Base-by-base conservation (phyloP, 495 filamentous ascomycete species). In the Lepraria neglecta region DNA sequence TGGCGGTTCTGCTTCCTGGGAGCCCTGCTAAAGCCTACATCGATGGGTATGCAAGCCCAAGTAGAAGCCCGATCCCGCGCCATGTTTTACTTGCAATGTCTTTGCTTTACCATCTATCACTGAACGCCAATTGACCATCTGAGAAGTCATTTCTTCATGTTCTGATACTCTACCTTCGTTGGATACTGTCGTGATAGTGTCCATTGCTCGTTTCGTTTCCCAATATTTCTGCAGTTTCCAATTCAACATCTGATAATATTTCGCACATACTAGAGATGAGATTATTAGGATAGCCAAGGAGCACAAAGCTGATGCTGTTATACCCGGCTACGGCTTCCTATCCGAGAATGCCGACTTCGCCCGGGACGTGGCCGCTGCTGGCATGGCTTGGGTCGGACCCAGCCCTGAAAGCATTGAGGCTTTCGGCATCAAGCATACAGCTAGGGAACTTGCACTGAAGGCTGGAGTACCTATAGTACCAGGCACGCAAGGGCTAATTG, bases 331-430 rank as follows among this genome's bases (percentile, higher is more conserved):
- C 72, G 81, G 81, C 0, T 85, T 84, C 57, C 67, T 86, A 27
- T 79, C 75, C 4, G 83, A 86, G 51, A 85, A 85, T 70, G 75
- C 74, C 3, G 75, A 78, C 35, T 85, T 86, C 65, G 82, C 83
- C 0, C 60, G 71, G 51, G 62, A 70, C 0, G 76, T 80, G 9
- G 61, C 68, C 11, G 64, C 70, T 24, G 78, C 78, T n/a, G 82
- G 80, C 1, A 69, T 85, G 61, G 72, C 71, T 1, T 85, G 80
- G 65, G 75, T 78, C 12, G 83, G 83, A 0, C 83, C 83, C 14
- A 72, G 69, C 33, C 71, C 81, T 4, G 75, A 81, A 42, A 70
- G 71, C 24, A 85, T 86, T 21, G 72, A 79, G 48, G 71, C 73
- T 0, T 81, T 85, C 61, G 83, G 83, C 4, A 60, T 83, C 11